Conservation (phyloP, 2,329 filamentous ascomycete genomes). For the Catunica adiposa region DNA sequence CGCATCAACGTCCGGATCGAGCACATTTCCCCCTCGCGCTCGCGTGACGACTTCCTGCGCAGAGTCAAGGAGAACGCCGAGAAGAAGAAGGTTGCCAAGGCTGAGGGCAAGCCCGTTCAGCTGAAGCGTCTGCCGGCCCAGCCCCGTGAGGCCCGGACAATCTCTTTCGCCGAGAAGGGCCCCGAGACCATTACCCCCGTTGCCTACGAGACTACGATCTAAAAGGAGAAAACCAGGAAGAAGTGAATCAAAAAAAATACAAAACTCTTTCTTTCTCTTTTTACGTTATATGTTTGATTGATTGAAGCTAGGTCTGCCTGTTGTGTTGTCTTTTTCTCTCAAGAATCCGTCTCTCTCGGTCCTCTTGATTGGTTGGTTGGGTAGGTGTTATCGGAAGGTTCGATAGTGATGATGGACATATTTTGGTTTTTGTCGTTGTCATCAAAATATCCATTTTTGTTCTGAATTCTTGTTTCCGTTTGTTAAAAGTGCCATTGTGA, state of each 20-base stretch:
- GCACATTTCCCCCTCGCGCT: slow-evolving; percentile 89
- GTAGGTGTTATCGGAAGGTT: too few relatives aligned
- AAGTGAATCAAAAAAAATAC: slow-evolving; percentile 14
- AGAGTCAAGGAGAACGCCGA: slow-evolving; percentile 93
- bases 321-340: background rate
- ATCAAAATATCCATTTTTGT: too few relatives aligned
- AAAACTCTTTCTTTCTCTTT: slow-evolving; percentile 15
- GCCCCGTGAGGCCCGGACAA: slow-evolving; percentile 65
- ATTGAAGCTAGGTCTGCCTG: background rate
- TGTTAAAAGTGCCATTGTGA: too few relatives aligned
- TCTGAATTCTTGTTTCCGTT: too few relatives aligned
- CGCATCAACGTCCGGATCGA: slow-evolving; percentile 97
- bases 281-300: slow-evolving; percentile 11
- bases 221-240: slow-evolving; percentile 28
- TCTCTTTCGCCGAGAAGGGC: slow-evolving; percentile 65
- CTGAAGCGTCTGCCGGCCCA: slow-evolving; percentile 77
- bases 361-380: too few relatives aligned
- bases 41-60: slow-evolving; percentile 88
- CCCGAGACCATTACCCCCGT: slow-evolving; percentile 85
- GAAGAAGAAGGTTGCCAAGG: slow-evolving; percentile 85
- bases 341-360: too few relatives aligned
- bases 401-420: too few relatives aligned
- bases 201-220: slow-evolving; percentile 97
- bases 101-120: slow-evolving; percentile 69
- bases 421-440: too few relatives aligned